A percentile compares a stretch with the other conserved stretches of the same genome.
Evolutionary conservation across 345 rosid species (phyloP).

Genomic region (Raphanus sativus): DNA sequence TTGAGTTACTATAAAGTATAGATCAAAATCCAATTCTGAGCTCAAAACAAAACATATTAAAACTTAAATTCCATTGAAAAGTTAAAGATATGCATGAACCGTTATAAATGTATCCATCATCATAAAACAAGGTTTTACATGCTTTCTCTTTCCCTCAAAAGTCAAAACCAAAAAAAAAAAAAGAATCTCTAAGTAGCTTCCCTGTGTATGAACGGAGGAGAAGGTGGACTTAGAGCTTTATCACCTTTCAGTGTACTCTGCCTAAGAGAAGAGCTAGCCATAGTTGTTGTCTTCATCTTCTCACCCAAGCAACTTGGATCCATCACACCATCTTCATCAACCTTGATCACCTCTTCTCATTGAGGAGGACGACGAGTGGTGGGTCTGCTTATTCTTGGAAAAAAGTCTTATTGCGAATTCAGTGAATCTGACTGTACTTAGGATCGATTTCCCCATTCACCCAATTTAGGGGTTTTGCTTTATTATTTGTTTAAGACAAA

Average conservation of each 20-base stretch:
- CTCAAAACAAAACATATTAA: not conserved
- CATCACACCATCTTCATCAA: conserved; percentile 28
- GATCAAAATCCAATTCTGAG: no score
- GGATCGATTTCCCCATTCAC: conserved; percentile 61
- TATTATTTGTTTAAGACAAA: not conserved
- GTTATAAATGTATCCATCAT: not conserved
- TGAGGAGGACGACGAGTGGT: conserved; percentile 31
- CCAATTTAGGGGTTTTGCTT: conserved; percentile 4
- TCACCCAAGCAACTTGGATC: conserved; percentile 32
- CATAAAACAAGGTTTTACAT: not conserved
- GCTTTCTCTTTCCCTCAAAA: not conserved
- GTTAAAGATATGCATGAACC: not conserved
- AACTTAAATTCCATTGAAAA: not conserved
- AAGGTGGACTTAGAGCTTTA: conserved; percentile 61
- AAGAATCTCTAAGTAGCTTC: conserved; percentile 37
- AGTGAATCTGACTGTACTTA: conserved; percentile 44
- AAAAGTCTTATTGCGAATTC: conserved; percentile 50
- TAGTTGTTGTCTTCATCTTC: conserved; percentile 8
- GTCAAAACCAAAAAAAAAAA: not conserved
- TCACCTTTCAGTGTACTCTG: conserved; percentile 41
- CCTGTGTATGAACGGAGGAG: conserved; percentile 55
- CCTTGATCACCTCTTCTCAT: conserved; percentile 8
- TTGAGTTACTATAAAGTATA: no score
- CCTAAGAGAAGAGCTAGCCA: conserved; percentile 42
- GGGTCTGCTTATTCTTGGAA: conserved; percentile 40